A percentile compares a stretch with the other conserved stretches of the same genome.
phyloP scores from a whole-genome alignment of 1,139 yeast genomes.

The Magnusiomyces paraingens region DNA sequence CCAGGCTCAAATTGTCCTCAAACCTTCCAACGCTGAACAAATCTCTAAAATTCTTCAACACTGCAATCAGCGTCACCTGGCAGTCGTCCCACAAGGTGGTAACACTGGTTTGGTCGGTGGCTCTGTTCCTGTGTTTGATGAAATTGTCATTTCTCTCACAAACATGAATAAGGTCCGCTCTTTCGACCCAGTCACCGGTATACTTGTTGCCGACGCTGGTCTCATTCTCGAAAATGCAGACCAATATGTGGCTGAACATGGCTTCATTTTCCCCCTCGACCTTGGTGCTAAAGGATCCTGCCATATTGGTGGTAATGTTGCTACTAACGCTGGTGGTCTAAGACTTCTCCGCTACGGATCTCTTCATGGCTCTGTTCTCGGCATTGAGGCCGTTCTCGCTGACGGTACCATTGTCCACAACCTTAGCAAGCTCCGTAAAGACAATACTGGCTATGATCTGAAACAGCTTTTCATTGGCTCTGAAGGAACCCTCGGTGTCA shows the following conservation, averaged over 20 bases:
- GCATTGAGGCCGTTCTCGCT: slow-evolving; percentile 85
- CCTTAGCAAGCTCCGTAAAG: slow-evolving; percentile 79
- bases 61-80: slow-evolving; percentile 71
- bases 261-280: slow-evolving; percentile 89
- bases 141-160: slow-evolving; percentile 64
- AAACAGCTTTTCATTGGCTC: slow-evolving; percentile 90
- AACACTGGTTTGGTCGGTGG: slow-evolving; percentile 97
- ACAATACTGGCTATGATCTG: slow-evolving; percentile 89
- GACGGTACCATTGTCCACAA: slow-evolving; percentile 80
- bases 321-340: slow-evolving; percentile 95
- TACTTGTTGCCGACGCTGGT: slow-evolving; percentile 86
- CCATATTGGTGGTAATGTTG: slow-evolving; percentile 92
- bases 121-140: slow-evolving; percentile 88
- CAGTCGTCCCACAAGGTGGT: slow-evolving; percentile 97
- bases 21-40: slow-evolving; percentile 79
- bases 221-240: slow-evolving; percentile 84
- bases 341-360: slow-evolving; percentile 86
- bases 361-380: slow-evolving; percentile 85
- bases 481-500: slow-evolving; percentile 86
- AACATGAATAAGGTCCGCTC: slow-evolving; percentile 72
- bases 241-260: slow-evolving; percentile 65
- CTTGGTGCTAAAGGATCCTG: slow-evolving; percentile 97
- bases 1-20: slow-evolving; percentile 70
- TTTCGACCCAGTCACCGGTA: slow-evolving; percentile 79
- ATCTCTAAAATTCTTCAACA: slow-evolving; percentile 70